These are phyloP conservation scores for Gossypium rotundifolium DNA, from an alignment of 345 rosid species.

Conservation along the genomic window DNA sequence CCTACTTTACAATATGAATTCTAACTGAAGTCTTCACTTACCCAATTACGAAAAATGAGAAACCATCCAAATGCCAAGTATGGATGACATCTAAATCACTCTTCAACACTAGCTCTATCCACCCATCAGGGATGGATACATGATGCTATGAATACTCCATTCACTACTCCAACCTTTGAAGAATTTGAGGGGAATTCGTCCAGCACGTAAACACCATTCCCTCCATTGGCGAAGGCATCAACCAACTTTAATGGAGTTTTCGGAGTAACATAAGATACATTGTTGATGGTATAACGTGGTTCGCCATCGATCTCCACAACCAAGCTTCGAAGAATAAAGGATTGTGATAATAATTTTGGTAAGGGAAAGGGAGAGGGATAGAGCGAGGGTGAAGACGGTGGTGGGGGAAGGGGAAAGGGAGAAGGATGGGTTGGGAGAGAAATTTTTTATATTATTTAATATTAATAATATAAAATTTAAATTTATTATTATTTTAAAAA, in stretches of 20 bases:
- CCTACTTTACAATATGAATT: background rate
- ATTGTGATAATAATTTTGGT: conserved; percentile 23
- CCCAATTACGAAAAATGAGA: conserved; percentile 50
- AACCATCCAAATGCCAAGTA: conserved; percentile 63
- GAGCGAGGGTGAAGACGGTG: too few relatives aligned
- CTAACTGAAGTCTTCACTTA: conserved; percentile 8
- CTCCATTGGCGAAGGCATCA: conserved; percentile 31
- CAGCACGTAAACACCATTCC: conserved; percentile 30
- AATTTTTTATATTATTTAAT: too few relatives aligned
- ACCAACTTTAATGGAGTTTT: conserved; percentile 52
- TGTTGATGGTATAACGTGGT: conserved; percentile 37
- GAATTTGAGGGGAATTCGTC: conserved; percentile 27
- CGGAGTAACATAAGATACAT: conserved; percentile 35
- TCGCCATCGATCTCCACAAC: conserved; percentile 4
- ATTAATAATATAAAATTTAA: too few relatives aligned
- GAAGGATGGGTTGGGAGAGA: too few relatives aligned
- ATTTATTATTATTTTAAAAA: too few relatives aligned
- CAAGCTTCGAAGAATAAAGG: conserved; percentile 24
- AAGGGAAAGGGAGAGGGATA: too few relatives aligned
- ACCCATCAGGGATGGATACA: conserved; percentile 33
- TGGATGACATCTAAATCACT: conserved; percentile 30
- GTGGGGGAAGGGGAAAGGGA: too few relatives aligned
- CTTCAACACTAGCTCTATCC: conserved; percentile 44
- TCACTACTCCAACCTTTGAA: conserved; percentile 5
- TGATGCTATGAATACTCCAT: conserved; percentile 38